Percentiles rank a stretch among this genome's conserved stretches.
Evolutionary conservation across 192 early-diverging fungal genomes (phyloP).

Genomic region (Martensiomyces pterosporus): DNA sequence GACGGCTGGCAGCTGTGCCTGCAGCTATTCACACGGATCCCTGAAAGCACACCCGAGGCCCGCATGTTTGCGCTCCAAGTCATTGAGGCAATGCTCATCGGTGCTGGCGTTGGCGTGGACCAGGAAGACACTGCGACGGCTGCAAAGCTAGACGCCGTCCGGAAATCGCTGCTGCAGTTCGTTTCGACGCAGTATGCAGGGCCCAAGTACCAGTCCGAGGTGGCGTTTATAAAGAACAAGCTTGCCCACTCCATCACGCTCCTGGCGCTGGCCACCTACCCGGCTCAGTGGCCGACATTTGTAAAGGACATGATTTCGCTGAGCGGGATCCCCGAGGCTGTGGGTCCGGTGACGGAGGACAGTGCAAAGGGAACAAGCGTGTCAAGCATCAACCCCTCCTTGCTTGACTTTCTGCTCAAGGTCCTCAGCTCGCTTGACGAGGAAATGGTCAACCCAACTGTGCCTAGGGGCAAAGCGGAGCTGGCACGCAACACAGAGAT

Average conservation of each 20-base stretch:
- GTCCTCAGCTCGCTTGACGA: constrained; percentile 80
- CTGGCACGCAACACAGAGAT: constrained; percentile 70
- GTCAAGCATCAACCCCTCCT: constrained; percentile 47
- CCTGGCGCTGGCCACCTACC: constrained; percentile 77
- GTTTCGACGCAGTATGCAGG: constrained; percentile 37
- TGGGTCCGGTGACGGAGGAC: constrained; percentile 39
- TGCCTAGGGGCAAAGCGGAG: constrained; percentile 63
- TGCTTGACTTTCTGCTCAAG: constrained; percentile 72
- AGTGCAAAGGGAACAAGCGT: constrained; percentile 48
- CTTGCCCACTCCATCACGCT: constrained; percentile 76
- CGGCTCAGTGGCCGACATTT: constrained; percentile 82
- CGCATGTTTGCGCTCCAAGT: constrained; percentile 83
- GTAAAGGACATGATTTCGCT: constrained; percentile 79
- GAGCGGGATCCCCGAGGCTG: constrained; percentile 46
- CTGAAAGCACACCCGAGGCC: constrained; percentile 73
- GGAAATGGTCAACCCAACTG: constrained; percentile 73
- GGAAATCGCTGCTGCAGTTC: constrained; percentile 31
- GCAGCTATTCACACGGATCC: constrained; percentile 68
- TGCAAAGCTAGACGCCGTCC: constrained; percentile 30
- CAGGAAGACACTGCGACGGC: constrained; percentile 22
- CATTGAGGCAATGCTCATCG: constrained; percentile 56
- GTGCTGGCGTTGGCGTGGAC: constrained; percentile 24
- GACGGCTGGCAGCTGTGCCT: constrained; percentile 87
- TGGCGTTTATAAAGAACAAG: constrained; percentile 72
- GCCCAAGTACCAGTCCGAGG: constrained; percentile 32